Percentiles rank a stretch among this genome's conserved stretches.
Conservation (phyloP, 305 asterid genomes). For the Withania somnifera region DNA sequence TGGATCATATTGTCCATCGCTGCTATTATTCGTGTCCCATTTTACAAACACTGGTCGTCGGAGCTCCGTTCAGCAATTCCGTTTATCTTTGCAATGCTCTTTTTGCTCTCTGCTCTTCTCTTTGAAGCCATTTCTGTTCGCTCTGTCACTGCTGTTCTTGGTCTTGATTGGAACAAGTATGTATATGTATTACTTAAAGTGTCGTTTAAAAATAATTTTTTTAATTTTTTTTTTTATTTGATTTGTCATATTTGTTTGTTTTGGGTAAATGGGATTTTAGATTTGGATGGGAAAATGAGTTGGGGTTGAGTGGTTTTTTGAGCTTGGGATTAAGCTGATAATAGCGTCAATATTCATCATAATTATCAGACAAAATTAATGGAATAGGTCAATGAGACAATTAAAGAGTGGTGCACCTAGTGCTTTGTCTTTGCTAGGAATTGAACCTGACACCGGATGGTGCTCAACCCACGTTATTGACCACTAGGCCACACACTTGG, state of each 20-base stretch:
- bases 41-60: conserved; percentile 69
- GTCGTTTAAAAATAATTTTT: not conserved
- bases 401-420: too few relatives aligned
- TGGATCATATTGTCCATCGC: conserved; percentile 60
- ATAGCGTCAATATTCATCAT: not conserved
- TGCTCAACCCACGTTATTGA: too few relatives aligned
- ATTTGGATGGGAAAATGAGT: not conserved
- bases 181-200: not conserved
- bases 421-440: too few relatives aligned
- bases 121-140: conserved; percentile 77
- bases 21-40: conserved; percentile 56
- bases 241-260: not conserved
- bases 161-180: conserved; percentile 94
- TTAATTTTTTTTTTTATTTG: not conserved
- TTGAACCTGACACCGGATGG: too few relatives aligned
- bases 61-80: conserved; percentile 82
- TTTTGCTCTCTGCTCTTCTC: conserved; percentile 66
- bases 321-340: not conserved
- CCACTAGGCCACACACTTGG: too few relatives aligned
- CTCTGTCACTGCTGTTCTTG: conserved; percentile 91
- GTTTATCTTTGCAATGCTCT: conserved; percentile 52
- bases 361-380: not conserved
- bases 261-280: not conserved
- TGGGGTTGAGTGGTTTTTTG: not conserved
- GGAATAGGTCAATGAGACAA: not conserved